A percentile compares a stretch with the other conserved stretches of the same genome.
phyloP scores from a whole-genome alignment of 1,284 basidiomycete species.

The Blastosporella zonata region DNA sequence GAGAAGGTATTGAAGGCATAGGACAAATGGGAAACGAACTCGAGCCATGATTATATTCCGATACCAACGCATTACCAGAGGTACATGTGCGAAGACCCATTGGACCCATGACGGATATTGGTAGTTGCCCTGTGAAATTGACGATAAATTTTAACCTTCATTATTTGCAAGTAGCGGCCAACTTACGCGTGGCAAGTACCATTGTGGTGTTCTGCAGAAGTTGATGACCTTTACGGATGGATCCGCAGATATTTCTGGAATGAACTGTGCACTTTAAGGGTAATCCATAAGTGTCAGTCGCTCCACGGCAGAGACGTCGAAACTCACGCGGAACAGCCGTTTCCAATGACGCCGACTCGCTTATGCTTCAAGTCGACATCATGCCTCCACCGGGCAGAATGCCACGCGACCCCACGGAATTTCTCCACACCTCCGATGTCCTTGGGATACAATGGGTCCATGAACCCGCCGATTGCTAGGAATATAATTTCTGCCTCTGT shows the following conservation, averaged over 20 bases:
- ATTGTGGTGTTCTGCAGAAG: conserved; percentile 52
- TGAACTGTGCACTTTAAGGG: conserved; percentile 46
- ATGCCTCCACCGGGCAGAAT: conserved; percentile 57
- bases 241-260: conserved; percentile 49
- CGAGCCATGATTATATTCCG: conserved; percentile 43
- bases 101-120: conserved; percentile 40
- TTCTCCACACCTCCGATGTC: conserved; percentile 41
- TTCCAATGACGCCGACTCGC: conserved; percentile 59
- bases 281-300: background rate
- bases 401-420: conserved; percentile 52
- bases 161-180: conserved; percentile 1
- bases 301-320: background rate
- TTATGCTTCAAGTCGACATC: conserved; percentile 51
- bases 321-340: conserved; percentile 58
- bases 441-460: conserved; percentile 42
- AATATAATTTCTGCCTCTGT: conserved; percentile 41
- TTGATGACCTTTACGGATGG: conserved; percentile 47
- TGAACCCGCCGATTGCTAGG: conserved; percentile 45
- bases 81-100: conserved; percentile 49
- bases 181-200: conserved; percentile 45
- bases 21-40: conserved; percentile 28
- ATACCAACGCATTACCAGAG: conserved; percentile 44
- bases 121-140: conserved; percentile 32
- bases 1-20: background rate
- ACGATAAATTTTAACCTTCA: background rate